Conservation (phyloP, 2,329 filamentous ascomycete species). For the Diaporthe longicolla region DNA sequence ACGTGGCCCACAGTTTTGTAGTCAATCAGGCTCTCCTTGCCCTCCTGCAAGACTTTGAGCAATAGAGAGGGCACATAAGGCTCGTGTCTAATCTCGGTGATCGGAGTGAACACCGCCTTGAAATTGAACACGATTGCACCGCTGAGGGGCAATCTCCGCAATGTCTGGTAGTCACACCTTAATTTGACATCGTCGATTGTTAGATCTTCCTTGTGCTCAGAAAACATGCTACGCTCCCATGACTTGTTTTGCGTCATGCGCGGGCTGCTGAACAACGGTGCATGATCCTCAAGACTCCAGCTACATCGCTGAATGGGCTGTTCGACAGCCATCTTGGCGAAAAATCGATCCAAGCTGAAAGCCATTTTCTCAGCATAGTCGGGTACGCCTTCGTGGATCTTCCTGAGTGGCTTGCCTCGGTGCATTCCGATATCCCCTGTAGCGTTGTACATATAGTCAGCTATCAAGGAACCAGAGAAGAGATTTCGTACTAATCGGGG, state of each 20-base stretch:
- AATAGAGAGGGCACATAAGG: conserved; percentile 79
- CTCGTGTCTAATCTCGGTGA: conserved; percentile 79
- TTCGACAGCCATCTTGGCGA: conserved; percentile 81
- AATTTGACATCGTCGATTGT: conserved; percentile 73
- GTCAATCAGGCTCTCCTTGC: conserved; percentile 58
- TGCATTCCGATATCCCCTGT: conserved; percentile 76
- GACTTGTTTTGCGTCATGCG: conserved; percentile 68
- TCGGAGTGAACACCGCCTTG: conserved; percentile 85
- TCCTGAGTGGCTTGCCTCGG: conserved; percentile 77
- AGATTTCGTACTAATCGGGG: neutral
- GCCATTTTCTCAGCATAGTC: conserved; percentile 92
- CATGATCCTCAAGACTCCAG: conserved; percentile 84
- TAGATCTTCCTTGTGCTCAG: conserved; percentile 64
- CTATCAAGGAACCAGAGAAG: neutral
- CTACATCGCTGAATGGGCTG: conserved; percentile 86
- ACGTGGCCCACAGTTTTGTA: conserved; percentile 89
- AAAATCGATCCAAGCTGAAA: conserved; percentile 90
- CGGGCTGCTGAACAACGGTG: conserved; percentile 81
- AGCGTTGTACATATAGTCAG: neutral
- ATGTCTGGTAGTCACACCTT: conserved; percentile 90
- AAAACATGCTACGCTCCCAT: conserved; percentile 69
- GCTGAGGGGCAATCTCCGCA: conserved; percentile 82
- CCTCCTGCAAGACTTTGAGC: conserved; percentile 77
- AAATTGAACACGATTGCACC: conserved; percentile 88
- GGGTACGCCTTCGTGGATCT: conserved; percentile 82